These are phyloP conservation scores for Melampsora americana DNA, from an alignment of 1,284 basidiomycete genomes.

Conservation along the genomic window DNA sequence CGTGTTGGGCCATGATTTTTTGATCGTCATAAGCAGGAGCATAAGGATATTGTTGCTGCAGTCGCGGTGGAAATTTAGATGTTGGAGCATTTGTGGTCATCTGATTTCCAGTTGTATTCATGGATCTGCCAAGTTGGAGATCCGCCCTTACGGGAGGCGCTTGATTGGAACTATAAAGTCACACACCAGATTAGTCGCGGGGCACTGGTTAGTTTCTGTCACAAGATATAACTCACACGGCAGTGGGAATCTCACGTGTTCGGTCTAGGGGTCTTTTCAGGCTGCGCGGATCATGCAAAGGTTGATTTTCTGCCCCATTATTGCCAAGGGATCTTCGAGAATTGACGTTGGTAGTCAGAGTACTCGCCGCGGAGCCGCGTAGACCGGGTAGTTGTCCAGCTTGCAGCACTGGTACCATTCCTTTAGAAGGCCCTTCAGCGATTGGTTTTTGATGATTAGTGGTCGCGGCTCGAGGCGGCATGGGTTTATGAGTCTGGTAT, in stretches of 20 bases:
- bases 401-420: not conserved
- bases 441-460: not conserved
- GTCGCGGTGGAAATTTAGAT: not conserved
- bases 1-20: not conserved
- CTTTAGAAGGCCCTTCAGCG: not conserved
- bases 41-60: not conserved
- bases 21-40: not conserved
- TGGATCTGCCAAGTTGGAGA: not conserved
- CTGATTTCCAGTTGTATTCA: not conserved
- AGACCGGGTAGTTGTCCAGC: slow-evolving; percentile 6
- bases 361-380: not conserved
- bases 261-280: not conserved
- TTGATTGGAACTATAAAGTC: not conserved
- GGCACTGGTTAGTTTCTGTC: not conserved
- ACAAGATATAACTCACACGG: not conserved
- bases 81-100: not conserved
- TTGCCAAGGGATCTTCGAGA: not conserved
- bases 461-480: not conserved
- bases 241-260: not conserved
- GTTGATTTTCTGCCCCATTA: not conserved
- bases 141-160: not conserved
- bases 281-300: not conserved
- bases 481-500: not conserved
- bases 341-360: not conserved
- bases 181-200: not conserved